Base-by-base conservation (phyloP, 176 grass and related monocot species). In the Oryza rufipogon region DNA sequence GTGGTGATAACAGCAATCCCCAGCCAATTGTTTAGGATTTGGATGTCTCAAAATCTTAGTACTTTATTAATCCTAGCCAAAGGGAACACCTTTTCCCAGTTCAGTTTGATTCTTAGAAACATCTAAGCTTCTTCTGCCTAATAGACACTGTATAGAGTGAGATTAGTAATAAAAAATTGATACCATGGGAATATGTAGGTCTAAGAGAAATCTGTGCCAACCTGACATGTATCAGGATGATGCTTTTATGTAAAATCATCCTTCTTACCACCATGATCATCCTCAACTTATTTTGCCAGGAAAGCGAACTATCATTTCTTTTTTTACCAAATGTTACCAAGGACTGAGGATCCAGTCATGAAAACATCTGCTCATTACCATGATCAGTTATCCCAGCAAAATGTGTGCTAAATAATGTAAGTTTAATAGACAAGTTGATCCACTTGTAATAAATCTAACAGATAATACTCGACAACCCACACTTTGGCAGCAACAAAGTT, bases 81-180 rank as follows among this genome's bases (percentile, higher is more conserved):
- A 38, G 15, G 38, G 23, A 71, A 76, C 75, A 87, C 87, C 86
- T 91, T 94, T 94, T 87, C 80, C 92, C 86, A 72, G 88, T 86
- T 16, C 84, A 8, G 86, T 48, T 86, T 84, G 86, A 79, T 86
- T 80, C 60, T 60, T 56, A 78, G 75, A 81, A 87, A 86, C 68
- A 86, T 84, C n/a, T 89, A 72, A 89, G 23, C 68, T 91, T 87
- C 44, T 68, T 30, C 56, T 79, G 79, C 61, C 61, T 74, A 87
- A 78, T 72, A 77, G 33, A 84, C 79, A 76, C 72, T 81, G 20
- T 79, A 44, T 49, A 51, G 39, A 68, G 74, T 74, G 66, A 68
- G 33, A 70, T 71, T 11, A 78, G 52, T 46, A 75, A 51, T 49
- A 52, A 51, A 30, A 69, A 52, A 74, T 45, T 25, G 65, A 87